Conservation (phyloP, 2,329 filamentous ascomycete genomes). For the Beauveria scarabaeidicola region DNA sequence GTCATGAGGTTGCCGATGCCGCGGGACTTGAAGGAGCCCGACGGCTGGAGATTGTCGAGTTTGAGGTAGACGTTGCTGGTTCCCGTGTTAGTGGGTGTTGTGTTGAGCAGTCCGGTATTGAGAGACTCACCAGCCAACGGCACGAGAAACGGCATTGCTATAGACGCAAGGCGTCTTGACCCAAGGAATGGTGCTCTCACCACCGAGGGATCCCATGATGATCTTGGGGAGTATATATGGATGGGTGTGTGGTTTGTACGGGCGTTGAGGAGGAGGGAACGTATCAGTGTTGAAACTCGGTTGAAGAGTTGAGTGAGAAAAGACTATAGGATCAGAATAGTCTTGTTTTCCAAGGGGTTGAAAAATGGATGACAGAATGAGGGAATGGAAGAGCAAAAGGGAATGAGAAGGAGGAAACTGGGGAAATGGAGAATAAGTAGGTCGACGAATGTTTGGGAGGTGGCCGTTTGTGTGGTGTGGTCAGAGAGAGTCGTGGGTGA, state of each 20-base stretch:
- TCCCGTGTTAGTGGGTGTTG: conserved; percentile 12
- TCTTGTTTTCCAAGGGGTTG: background rate
- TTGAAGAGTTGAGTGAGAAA: background rate
- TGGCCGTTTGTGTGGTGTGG: conserved; percentile 5
- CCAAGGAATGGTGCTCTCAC: conserved; percentile 48
- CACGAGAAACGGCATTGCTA: conserved; percentile 56
- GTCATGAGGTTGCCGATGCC: conserved; percentile 65
- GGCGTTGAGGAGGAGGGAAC: conserved; percentile 9
- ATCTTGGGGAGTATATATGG: background rate
- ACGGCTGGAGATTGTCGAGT: conserved; percentile 76
- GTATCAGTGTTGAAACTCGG: conserved; percentile 13
- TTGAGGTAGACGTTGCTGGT: conserved; percentile 73
- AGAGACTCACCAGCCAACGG: conserved; percentile 58
- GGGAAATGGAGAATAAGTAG: conserved; percentile 9
- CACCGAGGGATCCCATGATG: conserved; percentile 33
- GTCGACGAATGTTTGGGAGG: conserved; percentile 2
- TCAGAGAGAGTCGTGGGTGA: conserved; percentile 1
- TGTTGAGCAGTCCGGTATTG: conserved; percentile 11
- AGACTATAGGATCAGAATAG: conserved; percentile 8
- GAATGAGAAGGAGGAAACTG: background rate
- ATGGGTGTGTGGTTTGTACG: background rate
- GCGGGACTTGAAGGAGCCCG: conserved; percentile 77
- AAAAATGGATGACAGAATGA: background rate
- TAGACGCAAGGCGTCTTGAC: conserved; percentile 62
- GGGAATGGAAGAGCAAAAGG: background rate